These are phyloP conservation scores for Claviceps sp. DNA, from an alignment of 2,329 filamentous ascomycete genomes.

Conservation along the genomic window DNA sequence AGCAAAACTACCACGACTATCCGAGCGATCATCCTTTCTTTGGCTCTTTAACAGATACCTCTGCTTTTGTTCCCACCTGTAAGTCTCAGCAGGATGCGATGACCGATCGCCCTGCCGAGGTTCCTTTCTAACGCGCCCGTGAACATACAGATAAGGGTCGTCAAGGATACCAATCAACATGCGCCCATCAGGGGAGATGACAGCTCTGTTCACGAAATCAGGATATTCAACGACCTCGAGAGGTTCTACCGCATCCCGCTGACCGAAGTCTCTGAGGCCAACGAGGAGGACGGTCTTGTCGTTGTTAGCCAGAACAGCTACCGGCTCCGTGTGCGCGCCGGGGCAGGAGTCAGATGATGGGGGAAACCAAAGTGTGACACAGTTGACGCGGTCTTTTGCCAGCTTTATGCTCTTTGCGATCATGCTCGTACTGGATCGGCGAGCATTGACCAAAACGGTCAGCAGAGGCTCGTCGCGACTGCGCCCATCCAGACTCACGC, in stretches of 20 bases:
- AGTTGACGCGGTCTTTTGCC: conserved; percentile 50
- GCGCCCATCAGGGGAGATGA: conserved; percentile 80
- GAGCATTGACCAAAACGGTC: conserved; percentile 24
- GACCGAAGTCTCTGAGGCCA: conserved; percentile 49
- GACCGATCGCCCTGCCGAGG: conserved; percentile 11
- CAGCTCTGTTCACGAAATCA: conserved; percentile 82
- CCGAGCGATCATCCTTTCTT: conserved; percentile 36
- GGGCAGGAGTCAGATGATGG: conserved; percentile 18
- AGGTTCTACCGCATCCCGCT: conserved; percentile 33
- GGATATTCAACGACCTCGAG: conserved; percentile 61
- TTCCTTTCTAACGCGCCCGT: conserved; percentile 38
- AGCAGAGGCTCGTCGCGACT: conserved; percentile 20
- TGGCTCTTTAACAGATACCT: conserved; percentile 46
- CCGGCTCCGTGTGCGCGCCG: conserved; percentile 33
- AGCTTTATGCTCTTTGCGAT: conserved; percentile 39
- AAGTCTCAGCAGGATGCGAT: conserved; percentile 15
- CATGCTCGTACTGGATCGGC: conserved; percentile 28
- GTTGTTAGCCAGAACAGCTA: conserved; percentile 79
- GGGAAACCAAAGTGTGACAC: conserved; percentile 50
- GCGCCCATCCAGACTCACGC: conserved; percentile 22
- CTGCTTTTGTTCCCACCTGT: conserved; percentile 37
- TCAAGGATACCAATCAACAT: conserved; percentile 77
- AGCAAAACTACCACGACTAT: conserved; percentile 58
- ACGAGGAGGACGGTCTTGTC: conserved; percentile 82
- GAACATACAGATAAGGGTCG: conserved; percentile 74